Base-by-base conservation (phyloP, 2,329 filamentous ascomycete species). In the Talaromyces funiculosus region DNA sequence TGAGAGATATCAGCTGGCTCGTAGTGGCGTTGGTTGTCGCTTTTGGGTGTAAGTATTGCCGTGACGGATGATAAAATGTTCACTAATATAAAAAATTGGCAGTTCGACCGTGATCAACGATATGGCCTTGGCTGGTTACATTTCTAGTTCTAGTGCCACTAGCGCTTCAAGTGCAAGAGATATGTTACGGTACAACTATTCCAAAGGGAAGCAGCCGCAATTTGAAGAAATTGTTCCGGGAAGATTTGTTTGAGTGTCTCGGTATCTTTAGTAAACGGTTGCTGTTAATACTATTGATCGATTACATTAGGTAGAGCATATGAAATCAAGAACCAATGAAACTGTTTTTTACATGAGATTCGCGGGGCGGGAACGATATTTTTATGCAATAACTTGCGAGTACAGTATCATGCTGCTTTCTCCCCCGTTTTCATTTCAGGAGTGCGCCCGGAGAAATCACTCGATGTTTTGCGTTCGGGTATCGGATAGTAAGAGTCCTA, bases 171-270 rank as follows among this genome's bases (percentile, higher is more conserved):
- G 37, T 40, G 57, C 37, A 40, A 59, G 22, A 26, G 14, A 59
- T 24, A 43, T 53, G 47, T 22, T 59, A 26, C 57, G 24, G 18
- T 59, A 54, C 57, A 59, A 59, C n/a, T 59, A 59, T 40, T 40
- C 42, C 53, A 59, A 29, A 35, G 37, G 33, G 20, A 35, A 53
- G 20, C 29, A 54, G 31, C 35, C 57, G 24, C 7, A 43, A 18
- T 43, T 40, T 24, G 57, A 59, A 53, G 57, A 59, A 18, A 59
- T 59, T 53, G 57, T 54, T 8, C 33, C 26, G 3, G 57, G 57
- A 43, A 59, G 47, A 43, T 59, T 59, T 59, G 29, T 53, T 22
- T 54, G 37, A 59, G 26, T 29, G n/a, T 40, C n/a, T 40, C n/a
- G 37, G 37, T 40, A 40, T 40, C 37, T 40, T 40, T 40, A 18